These are phyloP conservation scores for Furculomyces boomerangus DNA, from an alignment of 371 early-diverging fungal species.

Conservation along the genomic window DNA sequence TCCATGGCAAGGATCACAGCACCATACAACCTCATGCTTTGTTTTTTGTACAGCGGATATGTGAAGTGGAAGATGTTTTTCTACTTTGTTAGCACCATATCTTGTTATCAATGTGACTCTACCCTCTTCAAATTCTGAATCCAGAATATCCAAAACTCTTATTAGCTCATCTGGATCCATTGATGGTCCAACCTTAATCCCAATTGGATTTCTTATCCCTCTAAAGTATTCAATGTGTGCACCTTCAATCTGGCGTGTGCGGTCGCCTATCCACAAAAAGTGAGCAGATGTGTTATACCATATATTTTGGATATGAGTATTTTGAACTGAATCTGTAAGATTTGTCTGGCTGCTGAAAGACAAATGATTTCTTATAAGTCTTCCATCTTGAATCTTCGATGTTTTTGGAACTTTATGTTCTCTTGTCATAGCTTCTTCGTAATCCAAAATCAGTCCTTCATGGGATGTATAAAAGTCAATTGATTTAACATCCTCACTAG, in stretches of 20 bases:
- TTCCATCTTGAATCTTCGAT: background rate
- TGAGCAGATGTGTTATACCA: constrained; percentile 69
- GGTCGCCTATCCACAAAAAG: constrained; percentile 95
- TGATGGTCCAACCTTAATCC: constrained; percentile 87
- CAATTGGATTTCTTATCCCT: constrained; percentile 88
- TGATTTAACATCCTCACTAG: constrained; percentile 28
- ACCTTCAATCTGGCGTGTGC: constrained; percentile 86
- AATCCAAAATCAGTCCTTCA: constrained; percentile 84
- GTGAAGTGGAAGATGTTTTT: constrained; percentile 62
- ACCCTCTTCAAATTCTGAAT: constrained; percentile 71
- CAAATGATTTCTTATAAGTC: constrained; percentile 6
- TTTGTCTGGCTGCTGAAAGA: constrained; percentile 7
- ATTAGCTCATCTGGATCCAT: constrained; percentile 72
- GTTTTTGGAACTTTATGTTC: constrained; percentile 22
- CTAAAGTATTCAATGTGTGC: constrained; percentile 93
- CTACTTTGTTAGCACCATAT: constrained; percentile 74
- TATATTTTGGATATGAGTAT: constrained; percentile 2
- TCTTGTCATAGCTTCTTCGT: constrained; percentile 71
- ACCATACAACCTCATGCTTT: constrained; percentile 83
- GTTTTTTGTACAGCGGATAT: constrained; percentile 73
- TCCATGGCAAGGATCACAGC: constrained; percentile 96
- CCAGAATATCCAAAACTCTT: constrained; percentile 59
- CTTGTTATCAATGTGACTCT: constrained; percentile 89
- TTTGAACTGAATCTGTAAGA: constrained; percentile 1
- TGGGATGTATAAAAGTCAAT: constrained; percentile 89